Conservation (phyloP, 345 rosid species). For the Euphorbia tirucalli region DNA sequence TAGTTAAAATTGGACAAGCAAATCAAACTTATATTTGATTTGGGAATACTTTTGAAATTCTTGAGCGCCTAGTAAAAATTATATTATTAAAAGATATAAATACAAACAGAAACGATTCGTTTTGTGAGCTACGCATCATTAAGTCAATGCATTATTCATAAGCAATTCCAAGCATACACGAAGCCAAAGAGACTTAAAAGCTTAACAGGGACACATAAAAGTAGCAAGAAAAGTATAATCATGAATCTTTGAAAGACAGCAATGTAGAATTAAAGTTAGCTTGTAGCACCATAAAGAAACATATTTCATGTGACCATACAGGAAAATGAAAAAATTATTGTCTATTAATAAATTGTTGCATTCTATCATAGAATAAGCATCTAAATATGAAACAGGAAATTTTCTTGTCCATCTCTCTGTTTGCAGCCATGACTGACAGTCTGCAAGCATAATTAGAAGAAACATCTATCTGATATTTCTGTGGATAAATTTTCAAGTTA, state of each 20-base stretch:
- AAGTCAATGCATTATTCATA: no score
- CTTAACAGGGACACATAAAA: not conserved
- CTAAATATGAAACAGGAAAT: not conserved
- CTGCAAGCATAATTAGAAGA: no score
- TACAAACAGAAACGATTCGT: no score
- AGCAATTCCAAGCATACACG: no score
- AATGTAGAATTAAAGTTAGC: not conserved
- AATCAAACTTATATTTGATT: not conserved
- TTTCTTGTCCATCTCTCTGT: not conserved
- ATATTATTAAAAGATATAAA: not conserved
- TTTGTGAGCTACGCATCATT: no score
- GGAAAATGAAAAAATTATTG: not conserved
- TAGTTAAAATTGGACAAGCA: not conserved
- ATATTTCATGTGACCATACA: not conserved
- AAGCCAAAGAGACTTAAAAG: no score
- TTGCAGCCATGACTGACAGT: no score
- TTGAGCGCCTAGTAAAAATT: no score
- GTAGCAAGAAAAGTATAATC: not conserved
- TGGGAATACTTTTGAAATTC: not conserved
- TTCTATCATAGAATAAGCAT: not conserved
- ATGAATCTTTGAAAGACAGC: not conserved
- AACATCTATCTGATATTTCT: no score
- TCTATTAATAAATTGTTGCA: not conserved
- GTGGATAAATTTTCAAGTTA: no score
- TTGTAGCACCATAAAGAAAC: not conserved